Evolutionary conservation across 2,329 filamentous ascomycete genomes (phyloP).

Genomic region (Fusarium sp.): DNA sequence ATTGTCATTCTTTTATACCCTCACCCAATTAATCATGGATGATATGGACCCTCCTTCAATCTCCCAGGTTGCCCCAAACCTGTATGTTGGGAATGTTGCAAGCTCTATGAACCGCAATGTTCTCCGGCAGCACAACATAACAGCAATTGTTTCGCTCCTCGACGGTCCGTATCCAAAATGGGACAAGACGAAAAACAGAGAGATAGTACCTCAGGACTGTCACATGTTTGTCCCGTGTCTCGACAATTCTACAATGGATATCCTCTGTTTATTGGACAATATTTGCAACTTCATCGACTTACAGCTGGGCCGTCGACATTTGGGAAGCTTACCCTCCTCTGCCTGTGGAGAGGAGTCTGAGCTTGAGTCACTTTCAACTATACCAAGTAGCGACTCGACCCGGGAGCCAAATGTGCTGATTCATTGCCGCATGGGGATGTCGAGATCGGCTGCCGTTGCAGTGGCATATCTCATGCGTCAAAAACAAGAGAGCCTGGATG

Average conservation of each 20-base stretch:
- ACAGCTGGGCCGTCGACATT: conserved; percentile 14
- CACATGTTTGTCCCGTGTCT: conserved; percentile 43
- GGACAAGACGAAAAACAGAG: conserved; percentile 32
- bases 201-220: conserved; percentile 35
- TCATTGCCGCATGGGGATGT: conserved; percentile 51
- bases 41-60: conserved; percentile 38
- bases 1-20: neutral
- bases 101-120: conserved; percentile 39
- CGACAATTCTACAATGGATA: conserved; percentile 42
- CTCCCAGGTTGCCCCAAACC: conserved; percentile 36
- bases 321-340: conserved; percentile 1
- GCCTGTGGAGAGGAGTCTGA: conserved; percentile 3
- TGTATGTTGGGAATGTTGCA: conserved; percentile 42
- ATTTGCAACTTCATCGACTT: conserved; percentile 46
- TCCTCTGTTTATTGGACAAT: conserved; percentile 36
- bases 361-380: conserved; percentile 9
- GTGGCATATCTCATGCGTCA: conserved; percentile 51
- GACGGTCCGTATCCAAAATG: conserved; percentile 35
- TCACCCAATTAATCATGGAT: conserved; percentile 1
- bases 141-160: conserved; percentile 41
- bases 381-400: conserved; percentile 5
- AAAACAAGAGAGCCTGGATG: conserved; percentile 24
- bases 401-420: conserved; percentile 43
- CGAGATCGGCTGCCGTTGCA: conserved; percentile 47
- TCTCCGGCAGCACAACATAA: conserved; percentile 40